A percentile compares a stretch with the other conserved stretches of the same genome.
Conservation (phyloP, 2,329 filamentous ascomycete genomes). For the Hypoxylon sp. region DNA sequence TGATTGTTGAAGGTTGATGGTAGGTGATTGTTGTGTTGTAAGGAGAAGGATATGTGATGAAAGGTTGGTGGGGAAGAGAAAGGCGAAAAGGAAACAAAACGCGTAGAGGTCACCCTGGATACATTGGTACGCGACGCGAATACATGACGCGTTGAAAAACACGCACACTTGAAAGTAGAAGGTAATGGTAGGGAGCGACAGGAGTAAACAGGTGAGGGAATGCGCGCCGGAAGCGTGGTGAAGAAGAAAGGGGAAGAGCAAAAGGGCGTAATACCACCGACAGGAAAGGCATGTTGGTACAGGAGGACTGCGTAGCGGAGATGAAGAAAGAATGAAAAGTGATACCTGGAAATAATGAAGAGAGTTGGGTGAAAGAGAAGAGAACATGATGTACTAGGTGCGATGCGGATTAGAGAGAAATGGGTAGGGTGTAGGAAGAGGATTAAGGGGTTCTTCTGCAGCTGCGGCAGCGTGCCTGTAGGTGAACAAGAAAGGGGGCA, state of each 20-base stretch:
- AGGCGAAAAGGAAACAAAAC: not conserved
- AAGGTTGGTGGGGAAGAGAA: not conserved
- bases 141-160: not conserved
- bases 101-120: not conserved
- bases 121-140: not conserved
- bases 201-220: not conserved
- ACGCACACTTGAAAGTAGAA: not conserved
- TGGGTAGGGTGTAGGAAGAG: not conserved
- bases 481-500: not conserved
- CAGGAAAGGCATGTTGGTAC: not conserved
- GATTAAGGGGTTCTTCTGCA: not conserved
- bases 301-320: not conserved
- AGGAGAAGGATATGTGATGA: not conserved
- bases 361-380: not conserved
- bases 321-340: not conserved
- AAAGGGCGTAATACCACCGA: not conserved
- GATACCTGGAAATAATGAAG: not conserved
- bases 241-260: not conserved
- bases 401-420: not conserved
- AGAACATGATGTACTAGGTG: not conserved
- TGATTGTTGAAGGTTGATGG: slow-evolving; percentile 9
- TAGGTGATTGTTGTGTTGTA: not conserved
- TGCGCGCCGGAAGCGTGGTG: not conserved
- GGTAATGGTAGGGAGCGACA: not conserved
- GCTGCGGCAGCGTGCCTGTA: not conserved